Percentiles rank a stretch among this genome's conserved stretches.
Evolutionary conservation across 805 yeast genomes (phyloP).

Genomic region (Sugiyamaella valdiviana): DNA sequence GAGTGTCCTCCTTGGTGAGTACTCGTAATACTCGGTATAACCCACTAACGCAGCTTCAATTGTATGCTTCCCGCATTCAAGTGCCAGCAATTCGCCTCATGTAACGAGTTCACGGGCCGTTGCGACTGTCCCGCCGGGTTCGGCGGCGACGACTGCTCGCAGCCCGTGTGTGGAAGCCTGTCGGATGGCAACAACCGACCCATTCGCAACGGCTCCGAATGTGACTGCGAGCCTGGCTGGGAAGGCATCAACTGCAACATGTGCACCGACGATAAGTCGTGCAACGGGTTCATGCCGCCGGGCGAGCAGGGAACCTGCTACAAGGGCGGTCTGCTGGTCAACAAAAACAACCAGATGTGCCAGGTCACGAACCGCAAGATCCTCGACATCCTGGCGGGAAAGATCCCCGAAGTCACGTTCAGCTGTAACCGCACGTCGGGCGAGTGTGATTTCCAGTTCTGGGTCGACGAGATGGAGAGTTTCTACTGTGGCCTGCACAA

Average conservation of each 20-base stretch:
- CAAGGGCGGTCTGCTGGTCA: slow-evolving; percentile 73
- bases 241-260: slow-evolving; percentile 85
- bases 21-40: background rate
- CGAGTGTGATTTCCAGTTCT: slow-evolving; percentile 84
- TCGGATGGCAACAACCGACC: slow-evolving; percentile 65
- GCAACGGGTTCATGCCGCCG: slow-evolving; percentile 85
- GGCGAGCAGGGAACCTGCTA: slow-evolving; percentile 85
- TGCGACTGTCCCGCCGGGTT: slow-evolving; percentile 92
- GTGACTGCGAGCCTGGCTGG: slow-evolving; percentile 86
- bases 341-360: slow-evolving; percentile 82
- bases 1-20: slow-evolving; percentile 22
- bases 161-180: slow-evolving; percentile 81
- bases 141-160: slow-evolving; percentile 88
- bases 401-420: slow-evolving; percentile 86
- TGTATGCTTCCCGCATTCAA: slow-evolving; percentile 87
- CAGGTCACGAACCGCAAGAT: slow-evolving; percentile 87
- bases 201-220: slow-evolving; percentile 42
- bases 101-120: slow-evolving; percentile 81
- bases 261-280: slow-evolving; percentile 65
- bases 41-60: slow-evolving; percentile 54
- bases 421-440: slow-evolving; percentile 65
- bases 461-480: slow-evolving; percentile 88
- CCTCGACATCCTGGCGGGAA: slow-evolving; percentile 68
- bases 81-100: slow-evolving; percentile 84
- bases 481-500: slow-evolving; percentile 76